phyloP scores from a whole-genome alignment of 2,329 filamentous ascomycete species.

The Hymenoscyphus salicellus region DNA sequence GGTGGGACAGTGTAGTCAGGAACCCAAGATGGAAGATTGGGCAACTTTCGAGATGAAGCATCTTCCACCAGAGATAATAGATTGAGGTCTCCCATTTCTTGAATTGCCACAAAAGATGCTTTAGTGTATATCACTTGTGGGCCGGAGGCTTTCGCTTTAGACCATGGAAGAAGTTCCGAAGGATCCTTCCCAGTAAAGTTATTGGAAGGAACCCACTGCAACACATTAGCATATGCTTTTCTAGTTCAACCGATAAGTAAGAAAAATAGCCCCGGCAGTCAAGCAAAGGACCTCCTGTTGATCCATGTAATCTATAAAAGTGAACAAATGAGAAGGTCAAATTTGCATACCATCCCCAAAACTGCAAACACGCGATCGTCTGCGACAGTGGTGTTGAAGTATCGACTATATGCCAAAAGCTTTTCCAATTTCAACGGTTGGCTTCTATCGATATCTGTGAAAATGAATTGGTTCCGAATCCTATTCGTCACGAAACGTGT shows the following conservation, averaged over 20 bases:
- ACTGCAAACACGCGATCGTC: conserved; percentile 19
- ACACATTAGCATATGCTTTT: too few species aligned
- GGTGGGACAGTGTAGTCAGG: conserved; percentile 17
- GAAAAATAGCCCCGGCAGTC: too few species aligned
- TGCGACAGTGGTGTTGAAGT: conserved; percentile 15
- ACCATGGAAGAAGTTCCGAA: neutral
- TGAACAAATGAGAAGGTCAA: too few species aligned
- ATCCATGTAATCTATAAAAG: too few species aligned
- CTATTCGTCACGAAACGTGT: conserved; percentile 12
- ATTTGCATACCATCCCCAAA: conserved; percentile 8
- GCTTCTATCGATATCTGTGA: conserved; percentile 10
- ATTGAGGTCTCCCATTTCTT: conserved; percentile 18
- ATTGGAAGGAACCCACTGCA: conserved; percentile 9
- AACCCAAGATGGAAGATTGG: conserved; percentile 19
- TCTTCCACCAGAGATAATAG: conserved; percentile 22
- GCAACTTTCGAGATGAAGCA: neutral
- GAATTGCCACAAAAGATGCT: conserved; percentile 11
- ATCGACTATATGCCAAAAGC: conserved; percentile 15
- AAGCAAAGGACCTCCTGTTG: too few species aligned
- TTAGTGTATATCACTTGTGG: conserved; percentile 13
- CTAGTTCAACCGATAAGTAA: too few species aligned
- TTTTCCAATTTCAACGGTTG: conserved; percentile 12
- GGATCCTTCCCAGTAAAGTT: neutral
- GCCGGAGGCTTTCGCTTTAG: conserved; percentile 1
- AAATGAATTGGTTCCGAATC: conserved; percentile 17